Evolutionary conservation across 768 basidiomycete species (phyloP).

Genomic region (Lactarius tabidus): DNA sequence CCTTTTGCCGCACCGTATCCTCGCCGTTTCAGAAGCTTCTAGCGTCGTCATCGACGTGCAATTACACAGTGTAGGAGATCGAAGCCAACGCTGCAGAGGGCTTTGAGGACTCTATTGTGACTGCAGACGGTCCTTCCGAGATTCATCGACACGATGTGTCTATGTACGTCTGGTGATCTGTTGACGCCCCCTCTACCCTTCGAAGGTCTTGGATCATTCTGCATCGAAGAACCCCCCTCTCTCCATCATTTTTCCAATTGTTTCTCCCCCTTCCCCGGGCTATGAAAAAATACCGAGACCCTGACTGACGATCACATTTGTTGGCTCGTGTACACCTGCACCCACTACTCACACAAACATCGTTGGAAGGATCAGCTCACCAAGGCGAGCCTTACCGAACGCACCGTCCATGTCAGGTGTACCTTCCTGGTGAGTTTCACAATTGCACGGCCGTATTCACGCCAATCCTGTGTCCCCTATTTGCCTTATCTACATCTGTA

Average conservation of each 20-base stretch:
- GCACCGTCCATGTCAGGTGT: conserved; percentile 54
- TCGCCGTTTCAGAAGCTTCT: conserved; percentile 43
- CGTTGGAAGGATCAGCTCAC: conserved; percentile 60
- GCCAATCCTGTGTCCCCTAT: neutral
- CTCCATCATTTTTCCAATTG: neutral
- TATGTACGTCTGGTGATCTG: conserved; percentile 39
- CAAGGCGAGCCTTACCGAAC: conserved; percentile 53
- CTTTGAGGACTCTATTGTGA: conserved; percentile 31
- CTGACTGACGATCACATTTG: neutral
- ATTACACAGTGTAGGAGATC: conserved; percentile 15
- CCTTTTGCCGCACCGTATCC: conserved; percentile 43
- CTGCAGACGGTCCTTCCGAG: conserved; percentile 52
- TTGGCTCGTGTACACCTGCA: conserved; percentile 46
- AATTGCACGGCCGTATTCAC: conserved; percentile 45
- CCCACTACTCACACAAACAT: conserved; percentile 49
- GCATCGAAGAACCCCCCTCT: neutral
- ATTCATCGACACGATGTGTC: conserved; percentile 56
- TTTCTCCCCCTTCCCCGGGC: neutral
- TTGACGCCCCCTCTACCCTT: conserved; percentile 3
- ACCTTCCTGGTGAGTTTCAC: conserved; percentile 64
- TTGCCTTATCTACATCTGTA: conserved; percentile 26
- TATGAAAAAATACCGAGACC: neutral
- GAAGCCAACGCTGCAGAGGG: conserved; percentile 1
- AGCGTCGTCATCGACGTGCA: conserved; percentile 49
- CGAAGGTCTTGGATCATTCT: neutral